Evolutionary conservation across 768 basidiomycete species (phyloP), one percentile per base, ranked within the genome.

Genomic region (Pleurotus djamor): DNA sequence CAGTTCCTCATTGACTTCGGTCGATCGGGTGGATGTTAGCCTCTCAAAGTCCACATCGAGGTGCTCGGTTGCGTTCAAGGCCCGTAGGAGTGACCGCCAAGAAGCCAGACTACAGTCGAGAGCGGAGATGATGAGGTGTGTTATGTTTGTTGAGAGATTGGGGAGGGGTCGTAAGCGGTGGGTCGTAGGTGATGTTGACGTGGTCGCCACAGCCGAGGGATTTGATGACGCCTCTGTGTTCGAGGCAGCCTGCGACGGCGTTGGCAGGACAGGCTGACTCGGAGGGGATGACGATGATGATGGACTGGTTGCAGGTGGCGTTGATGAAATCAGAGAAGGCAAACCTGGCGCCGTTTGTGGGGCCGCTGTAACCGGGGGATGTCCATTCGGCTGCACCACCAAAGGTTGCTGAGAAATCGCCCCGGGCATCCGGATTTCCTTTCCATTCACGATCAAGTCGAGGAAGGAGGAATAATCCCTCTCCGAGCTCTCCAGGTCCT

Each of bases 401-500:
- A 36, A 41, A 16, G 32, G 36, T n/a, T 57, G 52, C 9, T 36
- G 48, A 10, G 61, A 38, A 55, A 45, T 45, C n/a, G 65, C 52
- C 28, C 49, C 38, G 7, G 60, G 50, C 13, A 38, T 44, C 16
- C 21, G 6, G 51, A 61, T 54, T 13, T 47, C 50, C 48, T 57
- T 51, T 17, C 58, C 55, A 8, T 67, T 66, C 34, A 73, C 69
- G 13, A 80, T 59, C 52, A 80, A 67, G 41, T 74, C 69, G 16
- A 84, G 66, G 64, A 82, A 82, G 5, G 72, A 67, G 32, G 79
- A 78, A 64, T 77, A 84, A 67, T 84, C 81, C 66, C 83, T 79
- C 35, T 82, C 81, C n/a, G 80, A 79, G 16, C 83, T 71, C 64
- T 83, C 79, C 60, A 84, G 73, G 43, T 58, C 80, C 66, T 83